phyloP scores from a whole-genome alignment of 441 rosid species.

The Populus hybrid region DNA sequence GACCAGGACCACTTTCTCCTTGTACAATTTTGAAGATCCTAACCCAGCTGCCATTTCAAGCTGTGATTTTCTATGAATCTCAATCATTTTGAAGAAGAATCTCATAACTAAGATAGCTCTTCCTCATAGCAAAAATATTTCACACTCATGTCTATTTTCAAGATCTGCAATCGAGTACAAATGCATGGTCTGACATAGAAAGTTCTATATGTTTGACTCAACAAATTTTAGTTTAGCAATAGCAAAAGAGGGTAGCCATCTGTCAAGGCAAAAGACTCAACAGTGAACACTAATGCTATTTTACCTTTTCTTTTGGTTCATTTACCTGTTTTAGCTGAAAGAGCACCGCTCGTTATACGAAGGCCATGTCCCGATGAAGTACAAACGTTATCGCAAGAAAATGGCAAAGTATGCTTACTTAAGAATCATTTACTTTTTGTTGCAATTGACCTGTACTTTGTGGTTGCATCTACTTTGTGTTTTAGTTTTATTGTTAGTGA shows the following conservation, averaged over 20 bases:
- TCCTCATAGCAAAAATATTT: background rate
- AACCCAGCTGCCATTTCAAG: background rate
- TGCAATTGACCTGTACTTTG: slow-evolving; percentile 10
- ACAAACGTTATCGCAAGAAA: slow-evolving; percentile 74
- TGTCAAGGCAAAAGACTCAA: background rate
- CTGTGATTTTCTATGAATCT: background rate
- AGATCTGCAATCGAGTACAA: background rate
- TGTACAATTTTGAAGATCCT: background rate
- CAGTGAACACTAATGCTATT: background rate
- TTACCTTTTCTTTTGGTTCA: background rate
- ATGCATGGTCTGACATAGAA: background rate
- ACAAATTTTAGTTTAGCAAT: background rate
- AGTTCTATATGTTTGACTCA: background rate
- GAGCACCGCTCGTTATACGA: slow-evolving; percentile 63
- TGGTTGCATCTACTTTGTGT: slow-evolving; percentile 19
- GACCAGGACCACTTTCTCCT: background rate
- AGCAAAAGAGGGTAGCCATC: background rate
- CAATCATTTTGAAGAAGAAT: background rate
- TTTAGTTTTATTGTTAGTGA: slow-evolving; percentile 8
- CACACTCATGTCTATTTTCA: background rate
- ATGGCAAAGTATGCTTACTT: slow-evolving; percentile 70
- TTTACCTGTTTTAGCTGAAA: slow-evolving; percentile 64
- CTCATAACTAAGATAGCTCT: background rate
- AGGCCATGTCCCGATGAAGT: slow-evolving; percentile 94
- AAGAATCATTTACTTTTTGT: slow-evolving; percentile 15